Base-by-base conservation (phyloP, 306 rosid species). In the Medicago ruthenica region DNA sequence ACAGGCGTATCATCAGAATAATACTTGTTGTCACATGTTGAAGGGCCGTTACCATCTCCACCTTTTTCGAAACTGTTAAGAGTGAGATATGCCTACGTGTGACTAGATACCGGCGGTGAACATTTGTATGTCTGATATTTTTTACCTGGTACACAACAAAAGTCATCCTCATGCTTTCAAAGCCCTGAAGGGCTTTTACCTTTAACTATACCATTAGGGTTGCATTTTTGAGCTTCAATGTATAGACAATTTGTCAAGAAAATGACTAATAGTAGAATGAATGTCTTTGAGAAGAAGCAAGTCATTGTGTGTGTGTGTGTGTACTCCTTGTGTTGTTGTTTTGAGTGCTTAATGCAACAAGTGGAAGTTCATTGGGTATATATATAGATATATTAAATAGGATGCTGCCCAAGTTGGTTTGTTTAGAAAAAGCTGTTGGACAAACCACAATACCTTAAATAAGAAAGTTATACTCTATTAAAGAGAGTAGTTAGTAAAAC, bases 41-140 rank as follows among this genome's bases (percentile, higher is more conserved):
- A 63, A 36, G 69, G 69, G 27, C 47, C 48, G 2, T 47, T 47
- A 9, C 71, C 36, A 12, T 40, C 71, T 40, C 53, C 71, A 65
- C 53, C 71, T 0, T 65, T 40, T 2, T 65, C 11, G 10, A 65
- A 65, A 18, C 71, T 65, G 12, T 40, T 65, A 65, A 65, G 71
- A 17, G 71, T 65, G 1, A 65, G 70, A 40, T 65, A 65, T 17
- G 53, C 34, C 16, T 40, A 40, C 0, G 53, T 40, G 11, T 65
- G 31, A 66, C 17, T 40, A 17, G 71, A 17, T 0, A 17, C 53
- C 0, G 34, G 18, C 0, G 53, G 36, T 6, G 53, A 66, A 5
- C 53, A 66, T 66, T 40, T 0, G 20, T 66, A 66, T 2, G 53
- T 66, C 3, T 51, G 21, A 16, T 66, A 40, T 51, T 40, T 66